Percentiles rank a stretch among this genome's conserved stretches.
Conservation (phyloP, 768 basidiomycete genomes). For the Serendipita sp. region DNA sequence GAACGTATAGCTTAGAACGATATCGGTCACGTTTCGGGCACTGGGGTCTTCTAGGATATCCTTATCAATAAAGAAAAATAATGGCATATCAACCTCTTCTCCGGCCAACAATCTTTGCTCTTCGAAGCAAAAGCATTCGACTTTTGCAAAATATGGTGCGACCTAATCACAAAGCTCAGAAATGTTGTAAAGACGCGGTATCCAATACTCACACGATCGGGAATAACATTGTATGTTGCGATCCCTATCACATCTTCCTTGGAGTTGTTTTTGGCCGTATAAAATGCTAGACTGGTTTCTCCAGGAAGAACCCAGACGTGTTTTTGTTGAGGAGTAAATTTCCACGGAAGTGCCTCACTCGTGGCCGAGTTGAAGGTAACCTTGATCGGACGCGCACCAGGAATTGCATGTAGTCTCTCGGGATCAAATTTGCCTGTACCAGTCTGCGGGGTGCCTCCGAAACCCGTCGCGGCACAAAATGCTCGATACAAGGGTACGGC, state of each 20-base stretch:
- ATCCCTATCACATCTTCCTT: constrained; percentile 88
- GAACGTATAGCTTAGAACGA: constrained; percentile 94
- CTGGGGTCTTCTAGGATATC: constrained; percentile 88
- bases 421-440: constrained; percentile 72
- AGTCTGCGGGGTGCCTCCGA: constrained; percentile 85
- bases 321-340: constrained; percentile 80
- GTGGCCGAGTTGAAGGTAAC: constrained; percentile 93
- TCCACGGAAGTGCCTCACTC: constrained; percentile 82
- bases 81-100: constrained; percentile 95
- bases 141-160: constrained; percentile 97
- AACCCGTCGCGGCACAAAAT: constrained; percentile 96
- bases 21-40: constrained; percentile 72
- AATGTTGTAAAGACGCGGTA: background rate
- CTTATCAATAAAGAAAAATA: constrained; percentile 97
- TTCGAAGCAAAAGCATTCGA: constrained; percentile 99
- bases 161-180: constrained; percentile 33
- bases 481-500: constrained; percentile 94
- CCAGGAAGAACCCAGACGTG: constrained; percentile 83
- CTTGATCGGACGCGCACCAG: constrained; percentile 58
- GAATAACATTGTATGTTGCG: constrained; percentile 97
- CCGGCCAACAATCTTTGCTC: constrained; percentile 88
- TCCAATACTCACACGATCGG: constrained; percentile 56
- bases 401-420: constrained; percentile 64
- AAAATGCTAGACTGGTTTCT: constrained; percentile 92
- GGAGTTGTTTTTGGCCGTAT: constrained; percentile 77